phyloP scores from a whole-genome alignment of 2,329 filamentous ascomycete genomes.

The Pseudogymnoascus destructans region DNA sequence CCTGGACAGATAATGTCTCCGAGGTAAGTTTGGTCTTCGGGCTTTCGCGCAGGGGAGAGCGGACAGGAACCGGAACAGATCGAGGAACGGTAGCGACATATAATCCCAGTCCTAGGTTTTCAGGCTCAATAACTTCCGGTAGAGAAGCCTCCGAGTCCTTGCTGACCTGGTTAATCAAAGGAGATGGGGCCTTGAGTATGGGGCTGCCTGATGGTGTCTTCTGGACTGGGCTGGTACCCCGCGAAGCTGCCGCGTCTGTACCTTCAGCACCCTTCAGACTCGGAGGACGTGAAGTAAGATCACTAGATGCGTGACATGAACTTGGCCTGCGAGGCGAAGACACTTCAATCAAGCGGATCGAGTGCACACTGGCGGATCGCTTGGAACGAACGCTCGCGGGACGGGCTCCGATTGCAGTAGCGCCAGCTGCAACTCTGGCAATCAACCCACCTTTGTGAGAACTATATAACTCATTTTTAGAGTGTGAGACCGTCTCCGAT shows the following conservation, averaged over 20 bases:
- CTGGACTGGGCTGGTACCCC: neutral
- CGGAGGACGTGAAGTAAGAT: neutral
- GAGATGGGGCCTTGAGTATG: neutral
- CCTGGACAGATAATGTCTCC: neutral
- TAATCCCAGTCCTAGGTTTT: neutral
- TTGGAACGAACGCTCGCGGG: constrained; percentile 18
- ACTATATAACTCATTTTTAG: neutral
- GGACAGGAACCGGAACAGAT: neutral
- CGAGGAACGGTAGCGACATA: neutral
- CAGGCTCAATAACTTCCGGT: neutral
- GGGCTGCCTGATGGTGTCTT: constrained; percentile 2
- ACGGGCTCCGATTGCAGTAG: constrained; percentile 17
- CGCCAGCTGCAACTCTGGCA: constrained; percentile 15
- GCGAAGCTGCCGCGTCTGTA: neutral
- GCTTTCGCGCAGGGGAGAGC: neutral
- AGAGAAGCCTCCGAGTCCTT: neutral
- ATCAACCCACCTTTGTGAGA: constrained; percentile 10
- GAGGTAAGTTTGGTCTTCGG: neutral
- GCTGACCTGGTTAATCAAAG: neutral
- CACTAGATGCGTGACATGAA: neutral
- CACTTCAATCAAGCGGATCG: constrained; percentile 25
- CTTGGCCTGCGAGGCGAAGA: constrained; percentile 18
- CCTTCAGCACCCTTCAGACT: neutral
- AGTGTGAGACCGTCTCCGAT: neutral
- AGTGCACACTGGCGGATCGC: constrained; percentile 22